These are phyloP conservation scores for Porpolomopsis calyptriformis DNA, from an alignment of 768 basidiomycete genomes.

Conservation along the genomic window DNA sequence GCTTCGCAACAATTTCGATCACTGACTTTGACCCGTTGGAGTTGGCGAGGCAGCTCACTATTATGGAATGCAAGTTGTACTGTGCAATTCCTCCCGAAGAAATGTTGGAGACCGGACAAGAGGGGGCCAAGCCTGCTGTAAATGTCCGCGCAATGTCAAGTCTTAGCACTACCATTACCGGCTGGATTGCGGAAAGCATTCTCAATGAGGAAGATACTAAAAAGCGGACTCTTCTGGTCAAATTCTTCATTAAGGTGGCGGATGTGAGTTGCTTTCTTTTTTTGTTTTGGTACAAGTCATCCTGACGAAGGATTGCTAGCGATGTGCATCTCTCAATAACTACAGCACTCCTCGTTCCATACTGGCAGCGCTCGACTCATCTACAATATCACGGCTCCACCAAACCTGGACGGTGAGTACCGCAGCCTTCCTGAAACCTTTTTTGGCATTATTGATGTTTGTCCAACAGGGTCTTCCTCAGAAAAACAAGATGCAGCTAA, in stretches of 20 bases:
- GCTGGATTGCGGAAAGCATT: conserved; percentile 93
- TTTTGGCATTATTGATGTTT: conserved; percentile 1
- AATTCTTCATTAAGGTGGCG: conserved; percentile 90
- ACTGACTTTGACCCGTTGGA: conserved; percentile 94
- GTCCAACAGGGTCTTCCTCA: conserved; percentile 59
- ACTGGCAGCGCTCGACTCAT: conserved; percentile 89
- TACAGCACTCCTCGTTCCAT: conserved; percentile 90
- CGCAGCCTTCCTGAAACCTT: background rate
- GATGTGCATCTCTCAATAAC: conserved; percentile 74
- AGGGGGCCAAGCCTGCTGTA: conserved; percentile 47
- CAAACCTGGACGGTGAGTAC: conserved; percentile 85
- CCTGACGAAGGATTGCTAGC: conserved; percentile 35
- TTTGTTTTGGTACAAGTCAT: background rate
- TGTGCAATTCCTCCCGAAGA: conserved; percentile 82
- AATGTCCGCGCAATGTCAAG: conserved; percentile 80
- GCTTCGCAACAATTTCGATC: conserved; percentile 50
- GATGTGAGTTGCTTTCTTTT: conserved; percentile 46
- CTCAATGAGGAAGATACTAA: conserved; percentile 83
- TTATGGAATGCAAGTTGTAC: conserved; percentile 87
- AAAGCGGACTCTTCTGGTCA: conserved; percentile 66
- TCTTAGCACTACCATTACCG: conserved; percentile 86
- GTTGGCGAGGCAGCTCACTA: conserved; percentile 84
- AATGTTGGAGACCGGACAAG: conserved; percentile 73
- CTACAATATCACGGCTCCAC: conserved; percentile 82
- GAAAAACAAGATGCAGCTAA: conserved; percentile 74